Base-by-base conservation (phyloP, 495 filamentous ascomycete genomes). In the Echria macrotheca region DNA sequence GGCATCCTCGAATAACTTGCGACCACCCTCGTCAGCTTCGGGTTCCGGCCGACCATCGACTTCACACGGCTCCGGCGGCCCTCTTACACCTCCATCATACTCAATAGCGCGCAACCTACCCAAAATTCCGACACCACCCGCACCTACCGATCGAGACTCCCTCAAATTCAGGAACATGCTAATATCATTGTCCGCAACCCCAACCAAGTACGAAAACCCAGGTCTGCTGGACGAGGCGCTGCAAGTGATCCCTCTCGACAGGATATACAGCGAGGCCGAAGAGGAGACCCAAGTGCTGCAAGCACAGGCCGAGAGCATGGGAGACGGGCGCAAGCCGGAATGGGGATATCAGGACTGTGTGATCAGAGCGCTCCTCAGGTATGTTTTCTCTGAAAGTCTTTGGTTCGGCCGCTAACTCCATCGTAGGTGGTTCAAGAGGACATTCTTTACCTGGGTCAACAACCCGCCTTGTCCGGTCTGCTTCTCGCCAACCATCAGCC, bases 321-420 rank as follows among this genome's bases (percentile, higher is more conserved):
- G 85, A 2, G 78, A 83, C 40, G 80, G 80, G 18, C 75, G 77
- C 48, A 86, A 84, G 58, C 80, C 91, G 12, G 87, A 93, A 77
- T 99, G 94, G 94, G 91, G 89, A 11, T 96, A 96, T 60, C 94
- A 97, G 67, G 93, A 99, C 71, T 99, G 91, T 71, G 87, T 96
- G 24, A 85, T 99, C 56, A 82, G 85, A 57, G 87, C 93, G 50
- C 73, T 99, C 50, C 69, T 96, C 50, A 90, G 82, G 89, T 86
- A 65, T 37, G 72, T 62, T 49, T 11, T 23, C 18, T 1, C 7
- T 1, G 4, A 14, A 31, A 4, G 24, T 5, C 28, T 8, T 9
- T 35, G 4, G 15, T 22, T 12, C 19, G 56, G 66, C 67, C 47
- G 70, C 49, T 41, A 37, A 36, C 29, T 11, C 44, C 25, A 47